Evolutionary conservation across 129 eudicot genomes (phyloP).

Genomic region (Silybum marianum): DNA sequence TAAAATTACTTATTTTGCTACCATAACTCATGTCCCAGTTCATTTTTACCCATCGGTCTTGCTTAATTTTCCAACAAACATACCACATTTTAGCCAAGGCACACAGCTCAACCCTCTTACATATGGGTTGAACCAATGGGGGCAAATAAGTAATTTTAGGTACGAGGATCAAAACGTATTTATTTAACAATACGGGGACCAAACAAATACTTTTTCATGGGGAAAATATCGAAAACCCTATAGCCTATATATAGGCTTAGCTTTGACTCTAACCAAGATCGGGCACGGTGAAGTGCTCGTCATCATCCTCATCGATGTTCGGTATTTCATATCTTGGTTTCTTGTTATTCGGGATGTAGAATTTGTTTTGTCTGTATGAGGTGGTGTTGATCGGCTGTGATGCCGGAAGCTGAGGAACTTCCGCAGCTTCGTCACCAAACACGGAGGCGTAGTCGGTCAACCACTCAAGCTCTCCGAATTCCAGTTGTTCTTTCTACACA

Average conservation of each 20-base stretch:
- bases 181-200: constrained; percentile 30
- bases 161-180: background rate
- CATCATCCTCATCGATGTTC: constrained; percentile 65
- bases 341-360: constrained; percentile 56
- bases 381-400: constrained; percentile 42
- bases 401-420: constrained; percentile 83
- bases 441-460: constrained; percentile 52
- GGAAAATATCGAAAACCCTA: background rate
- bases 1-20: background rate
- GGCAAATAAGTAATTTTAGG: background rate
- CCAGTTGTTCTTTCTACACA: constrained; percentile 77
- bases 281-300: constrained; percentile 86
- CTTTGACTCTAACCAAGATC: constrained; percentile 71
- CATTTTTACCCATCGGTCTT: background rate
- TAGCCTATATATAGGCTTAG: background rate
- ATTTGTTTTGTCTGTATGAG: constrained; percentile 49
- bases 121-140: constrained; percentile 12
- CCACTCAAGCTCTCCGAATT: constrained; percentile 82
- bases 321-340: constrained; percentile 68
- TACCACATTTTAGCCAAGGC: constrained; percentile 3
- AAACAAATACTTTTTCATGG: constrained; percentile 13
- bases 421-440: constrained; percentile 81
- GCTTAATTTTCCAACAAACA: constrained; percentile 5
- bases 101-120: background rate
- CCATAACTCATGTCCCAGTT: background rate